Base-by-base conservation (phyloP, 805 yeast genomes). In the Candida sanyiensis region DNA sequence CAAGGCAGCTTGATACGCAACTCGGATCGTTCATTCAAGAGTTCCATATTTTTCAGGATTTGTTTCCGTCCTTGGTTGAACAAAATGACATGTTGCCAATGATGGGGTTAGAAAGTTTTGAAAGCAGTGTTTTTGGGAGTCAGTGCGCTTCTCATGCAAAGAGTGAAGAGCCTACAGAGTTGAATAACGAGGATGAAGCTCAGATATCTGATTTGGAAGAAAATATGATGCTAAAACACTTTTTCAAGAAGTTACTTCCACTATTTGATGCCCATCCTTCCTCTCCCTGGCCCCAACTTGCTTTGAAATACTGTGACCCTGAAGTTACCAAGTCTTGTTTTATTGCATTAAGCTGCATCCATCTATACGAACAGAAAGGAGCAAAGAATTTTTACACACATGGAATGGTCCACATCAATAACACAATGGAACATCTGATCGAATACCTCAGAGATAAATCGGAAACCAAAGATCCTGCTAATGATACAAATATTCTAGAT, bases 281-380 rank as follows among this genome's bases (percentile, higher is more conserved):
- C 29, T 63, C 77, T 1, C 80, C 80, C 3, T 73, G 80, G 80
- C 81, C 81, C 0, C 75, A 73, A 42, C 52, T 75, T 40, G 77
- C 78, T 30, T 58, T 75, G 43, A 67, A 69, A 37, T 75, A 75
- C 49, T 75, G 80, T 47, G 77, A 75, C 48, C 67, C 72, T 45
- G 76, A 74, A 46, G 66, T 75, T 33, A 80, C 80, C 1, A 62
- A 76, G 39, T 70, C 77, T 44, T 75, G 81, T 44, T 75, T 75
- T 46, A 66, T 75, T 16, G 73, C 79, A 3, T 52, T 75, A 13
- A 70, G 77, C 9, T 74, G 79, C 33, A 73, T 74, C 26, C 80
- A 75, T 50, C 57, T 75, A n/a, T 75, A 72, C 48, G 79, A 74
- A 40, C 66, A 72, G 34, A 66, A 66, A 49, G 78, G 77, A 6